Conservation (phyloP, 768 basidiomycete genomes). For the Tremella yokohamensis region DNA sequence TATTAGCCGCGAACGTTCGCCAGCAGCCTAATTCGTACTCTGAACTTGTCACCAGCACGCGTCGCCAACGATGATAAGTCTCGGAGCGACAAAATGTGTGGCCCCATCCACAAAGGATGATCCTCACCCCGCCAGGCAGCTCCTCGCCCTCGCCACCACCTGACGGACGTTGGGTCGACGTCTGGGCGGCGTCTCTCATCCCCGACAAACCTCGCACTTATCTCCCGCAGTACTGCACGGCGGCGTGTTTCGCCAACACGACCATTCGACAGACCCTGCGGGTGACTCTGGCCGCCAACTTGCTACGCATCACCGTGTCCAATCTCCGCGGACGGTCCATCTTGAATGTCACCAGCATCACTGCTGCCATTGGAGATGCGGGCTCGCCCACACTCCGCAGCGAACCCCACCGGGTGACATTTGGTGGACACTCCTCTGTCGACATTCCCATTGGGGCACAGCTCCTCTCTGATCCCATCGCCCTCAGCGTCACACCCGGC, state of each 20-base stretch:
- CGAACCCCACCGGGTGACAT: not conserved
- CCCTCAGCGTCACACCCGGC: not conserved
- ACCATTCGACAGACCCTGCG: constrained; percentile 1
- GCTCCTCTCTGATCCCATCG: not conserved
- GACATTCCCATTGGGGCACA: not conserved
- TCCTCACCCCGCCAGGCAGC: no score
- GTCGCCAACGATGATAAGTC: no score
- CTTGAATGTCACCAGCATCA: not conserved
- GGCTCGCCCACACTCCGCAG: not conserved
- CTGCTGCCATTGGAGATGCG: not conserved
- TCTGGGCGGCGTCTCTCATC: no score
- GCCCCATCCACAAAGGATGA: no score
- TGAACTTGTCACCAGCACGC: no score
- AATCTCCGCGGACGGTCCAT: not conserved
- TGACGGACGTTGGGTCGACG: no score
- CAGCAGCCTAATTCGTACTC: no score
- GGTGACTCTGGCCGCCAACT: not conserved
- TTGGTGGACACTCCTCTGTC: not conserved
- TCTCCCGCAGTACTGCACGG: no score
- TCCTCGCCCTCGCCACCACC: no score
- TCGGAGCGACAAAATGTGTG: no score
- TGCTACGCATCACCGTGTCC: constrained; percentile 1
- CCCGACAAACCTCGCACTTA: no score
- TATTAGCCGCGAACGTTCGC: no score
- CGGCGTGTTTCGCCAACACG: not conserved